Percentiles rank a stretch among this genome's conserved stretches.
Evolutionary conservation across 768 basidiomycete species (phyloP).

Genomic region (Hericium coralloides): DNA sequence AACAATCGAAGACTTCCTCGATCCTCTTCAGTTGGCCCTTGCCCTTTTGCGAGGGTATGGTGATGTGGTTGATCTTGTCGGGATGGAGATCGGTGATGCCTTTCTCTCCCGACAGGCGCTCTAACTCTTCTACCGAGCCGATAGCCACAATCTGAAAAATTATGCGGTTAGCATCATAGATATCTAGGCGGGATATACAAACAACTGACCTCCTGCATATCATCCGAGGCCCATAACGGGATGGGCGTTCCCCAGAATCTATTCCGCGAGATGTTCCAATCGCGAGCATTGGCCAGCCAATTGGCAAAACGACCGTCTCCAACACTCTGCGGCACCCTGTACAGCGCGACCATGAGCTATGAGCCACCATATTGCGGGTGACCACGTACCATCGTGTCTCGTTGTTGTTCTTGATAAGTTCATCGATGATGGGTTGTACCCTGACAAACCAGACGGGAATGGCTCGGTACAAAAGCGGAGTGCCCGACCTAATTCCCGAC

Average conservation of each 20-base stretch:
- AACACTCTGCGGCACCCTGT: conserved; percentile 84
- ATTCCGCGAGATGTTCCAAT: conserved; percentile 99
- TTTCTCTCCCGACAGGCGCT: conserved; percentile 72
- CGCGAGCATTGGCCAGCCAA: conserved; percentile 96
- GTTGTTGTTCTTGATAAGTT: conserved; percentile 86
- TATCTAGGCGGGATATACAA: background rate
- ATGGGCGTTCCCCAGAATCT: conserved; percentile 99
- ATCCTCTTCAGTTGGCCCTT: conserved; percentile 81
- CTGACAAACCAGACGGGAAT: conserved; percentile 95
- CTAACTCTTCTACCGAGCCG: conserved; percentile 82
- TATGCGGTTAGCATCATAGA: background rate
- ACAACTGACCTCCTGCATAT: conserved; percentile 68
- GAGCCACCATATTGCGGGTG: too few species aligned
- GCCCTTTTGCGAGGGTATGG: conserved; percentile 85
- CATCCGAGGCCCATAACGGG: conserved; percentile 93
- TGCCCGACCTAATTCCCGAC: conserved; percentile 61
- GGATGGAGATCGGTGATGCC: conserved; percentile 88
- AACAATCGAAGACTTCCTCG: conserved; percentile 99
- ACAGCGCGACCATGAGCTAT: background rate
- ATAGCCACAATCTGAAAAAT: conserved; percentile 23
- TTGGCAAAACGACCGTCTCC: conserved; percentile 92
- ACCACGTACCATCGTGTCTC: conserved; percentile 71
- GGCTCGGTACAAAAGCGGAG: conserved; percentile 92
- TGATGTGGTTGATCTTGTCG: conserved; percentile 92
- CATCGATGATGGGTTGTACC: conserved; percentile 75